Conservation (phyloP, 495 filamentous ascomycete species). For the Pseudoneurospora amorphoporcata region DNA sequence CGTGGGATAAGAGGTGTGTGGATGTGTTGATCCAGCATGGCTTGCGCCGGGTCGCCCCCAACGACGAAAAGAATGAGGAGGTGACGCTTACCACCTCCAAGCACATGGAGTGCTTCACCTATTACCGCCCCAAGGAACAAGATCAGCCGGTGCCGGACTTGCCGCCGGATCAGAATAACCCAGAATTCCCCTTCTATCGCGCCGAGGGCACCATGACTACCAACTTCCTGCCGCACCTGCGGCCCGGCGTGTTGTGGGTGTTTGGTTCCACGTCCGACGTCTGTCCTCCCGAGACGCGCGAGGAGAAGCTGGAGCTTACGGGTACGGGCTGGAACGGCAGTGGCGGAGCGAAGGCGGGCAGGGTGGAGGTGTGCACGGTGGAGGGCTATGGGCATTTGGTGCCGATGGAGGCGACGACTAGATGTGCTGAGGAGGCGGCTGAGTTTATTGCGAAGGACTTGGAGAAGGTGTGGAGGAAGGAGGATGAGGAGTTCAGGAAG, state of each 20-base stretch:
- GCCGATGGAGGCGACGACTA: conserved; percentile 65
- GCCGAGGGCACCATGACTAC: conserved; percentile 58
- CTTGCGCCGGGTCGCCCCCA: conserved; percentile 30
- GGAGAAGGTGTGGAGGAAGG: conserved; percentile 45
- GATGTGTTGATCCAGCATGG: conserved; percentile 55
- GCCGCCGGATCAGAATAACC: not conserved
- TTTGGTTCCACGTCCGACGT: conserved; percentile 60
- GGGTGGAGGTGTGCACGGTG: conserved; percentile 59
- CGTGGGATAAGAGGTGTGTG: conserved; percentile 66
- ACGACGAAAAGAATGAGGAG: conserved; percentile 9
- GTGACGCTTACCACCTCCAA: conserved; percentile 54
- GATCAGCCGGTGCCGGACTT: not conserved
- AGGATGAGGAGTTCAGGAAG: conserved; percentile 49
- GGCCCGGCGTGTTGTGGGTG: conserved; percentile 74
- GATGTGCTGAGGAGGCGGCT: conserved; percentile 51
- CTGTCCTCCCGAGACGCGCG: conserved; percentile 39
- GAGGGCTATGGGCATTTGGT: conserved; percentile 69
- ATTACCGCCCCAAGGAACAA: conserved; percentile 32
- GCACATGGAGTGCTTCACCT: conserved; percentile 51
- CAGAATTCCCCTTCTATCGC: conserved; percentile 57
- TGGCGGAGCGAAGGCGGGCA: conserved; percentile 52
- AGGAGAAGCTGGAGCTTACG: conserved; percentile 51
- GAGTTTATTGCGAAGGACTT: conserved; percentile 56
- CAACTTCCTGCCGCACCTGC: conserved; percentile 52
- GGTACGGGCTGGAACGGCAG: conserved; percentile 58